phyloP scores from a whole-genome alignment of 2,329 filamentous ascomycete species.

The Colletotrichum godetiae region DNA sequence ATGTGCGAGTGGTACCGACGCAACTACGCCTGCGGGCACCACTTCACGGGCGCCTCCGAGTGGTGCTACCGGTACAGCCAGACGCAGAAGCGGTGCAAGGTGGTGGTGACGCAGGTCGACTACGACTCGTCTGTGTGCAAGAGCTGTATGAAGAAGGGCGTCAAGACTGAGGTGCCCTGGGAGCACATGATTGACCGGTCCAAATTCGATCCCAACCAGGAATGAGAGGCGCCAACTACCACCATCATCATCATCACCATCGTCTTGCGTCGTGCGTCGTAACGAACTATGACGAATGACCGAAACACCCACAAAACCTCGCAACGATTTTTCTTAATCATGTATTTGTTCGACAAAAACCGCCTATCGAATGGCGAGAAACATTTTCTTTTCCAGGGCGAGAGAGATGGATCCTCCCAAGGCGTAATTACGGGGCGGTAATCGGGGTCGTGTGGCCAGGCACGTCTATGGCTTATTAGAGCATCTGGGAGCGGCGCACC shows the following conservation, averaged over 20 bases:
- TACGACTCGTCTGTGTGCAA: slow-evolving; percentile 30
- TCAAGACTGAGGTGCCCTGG: slow-evolving; percentile 23
- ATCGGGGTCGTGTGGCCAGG: neutral
- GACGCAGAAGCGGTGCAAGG: slow-evolving; percentile 35
- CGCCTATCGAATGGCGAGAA: neutral
- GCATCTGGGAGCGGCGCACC: slow-evolving; percentile 13
- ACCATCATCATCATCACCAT: neutral
- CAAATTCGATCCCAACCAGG: slow-evolving; percentile 27
- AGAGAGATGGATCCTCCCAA: slow-evolving; percentile 9
- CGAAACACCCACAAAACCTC: neutral
- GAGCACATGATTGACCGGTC: slow-evolving; percentile 32
- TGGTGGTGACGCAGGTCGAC: slow-evolving; percentile 33
- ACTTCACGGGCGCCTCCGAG: slow-evolving; percentile 35
- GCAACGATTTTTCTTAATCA: too few relatives aligned
- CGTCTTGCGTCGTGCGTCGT: neutral
- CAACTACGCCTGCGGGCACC: slow-evolving; percentile 36
- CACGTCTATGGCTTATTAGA: slow-evolving; percentile 16
- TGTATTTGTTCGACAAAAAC: neutral
- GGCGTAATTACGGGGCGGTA: slow-evolving; percentile 6
- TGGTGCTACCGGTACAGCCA: slow-evolving; percentile 36
- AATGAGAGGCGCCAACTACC: neutral
- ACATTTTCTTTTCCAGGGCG: neutral
- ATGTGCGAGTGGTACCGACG: slow-evolving; percentile 38
- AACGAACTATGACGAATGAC: neutral
- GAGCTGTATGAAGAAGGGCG: slow-evolving; percentile 19